phyloP scores from a whole-genome alignment of 129 eudicot genomes.

The Pittosporum tobira region DNA sequence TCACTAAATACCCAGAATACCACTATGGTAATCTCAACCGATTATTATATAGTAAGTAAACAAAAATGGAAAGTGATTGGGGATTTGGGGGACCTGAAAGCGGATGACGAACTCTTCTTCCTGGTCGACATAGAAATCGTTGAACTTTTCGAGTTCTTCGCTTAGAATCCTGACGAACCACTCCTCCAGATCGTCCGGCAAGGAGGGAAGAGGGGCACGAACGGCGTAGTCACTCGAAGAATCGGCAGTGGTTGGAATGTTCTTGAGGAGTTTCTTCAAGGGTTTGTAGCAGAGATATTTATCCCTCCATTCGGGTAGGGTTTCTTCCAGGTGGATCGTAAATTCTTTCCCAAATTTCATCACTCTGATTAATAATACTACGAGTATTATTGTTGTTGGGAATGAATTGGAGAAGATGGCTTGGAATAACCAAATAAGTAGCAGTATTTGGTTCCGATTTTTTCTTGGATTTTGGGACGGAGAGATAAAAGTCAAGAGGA shows the following conservation, averaged over 20 bases:
- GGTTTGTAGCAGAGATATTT: constrained; percentile 79
- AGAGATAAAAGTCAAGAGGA: too few species aligned
- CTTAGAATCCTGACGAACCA: constrained; percentile 72
- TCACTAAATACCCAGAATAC: too few species aligned
- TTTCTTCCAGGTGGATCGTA: constrained; percentile 70
- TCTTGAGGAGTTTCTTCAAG: constrained; percentile 74
- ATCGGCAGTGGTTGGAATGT: constrained; percentile 26
- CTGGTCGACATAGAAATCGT: constrained; percentile 87
- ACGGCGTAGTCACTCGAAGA: neutral
- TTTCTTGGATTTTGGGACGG: too few species aligned
- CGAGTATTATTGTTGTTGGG: too few species aligned
- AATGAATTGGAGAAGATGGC: too few species aligned
- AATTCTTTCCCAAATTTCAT: constrained; percentile 95
- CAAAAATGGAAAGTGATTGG: too few species aligned
- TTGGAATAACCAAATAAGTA: too few species aligned
- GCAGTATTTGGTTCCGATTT: too few species aligned
- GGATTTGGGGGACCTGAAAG: constrained; percentile 51
- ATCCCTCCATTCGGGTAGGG: constrained; percentile 97
- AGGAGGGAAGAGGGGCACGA: constrained; percentile 3
- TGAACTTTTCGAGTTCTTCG: constrained; percentile 75
- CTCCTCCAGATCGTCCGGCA: constrained; percentile 39
- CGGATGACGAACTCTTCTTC: constrained; percentile 86
- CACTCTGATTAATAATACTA: too few species aligned
- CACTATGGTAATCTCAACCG: too few species aligned
- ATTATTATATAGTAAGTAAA: too few species aligned